These are phyloP conservation scores for Torulaspora gathmanii DNA, from an alignment of 805 yeast genomes.

Conservation along the genomic window DNA sequence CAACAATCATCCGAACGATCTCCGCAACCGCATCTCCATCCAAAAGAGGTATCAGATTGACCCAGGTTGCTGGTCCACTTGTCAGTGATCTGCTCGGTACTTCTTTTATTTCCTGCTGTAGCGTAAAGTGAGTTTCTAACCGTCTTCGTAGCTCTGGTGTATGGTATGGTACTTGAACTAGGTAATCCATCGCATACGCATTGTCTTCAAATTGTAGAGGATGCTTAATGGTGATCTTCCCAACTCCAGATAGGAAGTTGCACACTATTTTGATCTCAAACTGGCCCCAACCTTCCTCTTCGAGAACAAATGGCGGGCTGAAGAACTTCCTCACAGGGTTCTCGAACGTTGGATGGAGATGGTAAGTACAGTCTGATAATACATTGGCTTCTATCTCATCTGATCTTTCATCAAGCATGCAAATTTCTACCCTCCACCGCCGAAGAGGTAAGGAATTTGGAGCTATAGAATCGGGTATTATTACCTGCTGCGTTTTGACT, in stretches of 20 bases:
- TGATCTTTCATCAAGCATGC: conserved; percentile 71
- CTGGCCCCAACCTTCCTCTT: conserved; percentile 97
- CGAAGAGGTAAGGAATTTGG: conserved; percentile 76
- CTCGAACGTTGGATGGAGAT: conserved; percentile 86
- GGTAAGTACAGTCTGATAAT: conserved; percentile 81
- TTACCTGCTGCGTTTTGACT: conserved; percentile 77
- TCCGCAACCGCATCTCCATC: conserved; percentile 29
- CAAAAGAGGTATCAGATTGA: conserved; percentile 11
- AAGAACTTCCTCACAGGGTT: conserved; percentile 73
- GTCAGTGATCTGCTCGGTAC: conserved; percentile 38
- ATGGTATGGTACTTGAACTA: conserved; percentile 63
- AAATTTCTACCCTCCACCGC: conserved; percentile 75
- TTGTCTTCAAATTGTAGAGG: conserved; percentile 77
- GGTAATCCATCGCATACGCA: conserved; percentile 70
- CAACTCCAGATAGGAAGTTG: conserved; percentile 69
- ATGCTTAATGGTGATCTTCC: conserved; percentile 74
- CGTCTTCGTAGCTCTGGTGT: conserved; percentile 62
- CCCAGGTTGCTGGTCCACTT: conserved; percentile 16
- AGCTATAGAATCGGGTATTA: conserved; percentile 70
- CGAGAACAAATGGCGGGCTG: conserved; percentile 74
- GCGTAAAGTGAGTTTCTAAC: conserved; percentile 68
- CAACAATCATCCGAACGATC: conserved; percentile 23
- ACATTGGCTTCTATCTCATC: conserved; percentile 73
- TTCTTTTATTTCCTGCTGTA: conserved; percentile 45
- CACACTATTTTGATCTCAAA: conserved; percentile 78